Percentiles rank a stretch among this genome's conserved stretches.
These are phyloP conservation scores for Colletotrichum liaoningense DNA, from an alignment of 2,329 filamentous ascomycete genomes.

Conservation along the genomic window DNA sequence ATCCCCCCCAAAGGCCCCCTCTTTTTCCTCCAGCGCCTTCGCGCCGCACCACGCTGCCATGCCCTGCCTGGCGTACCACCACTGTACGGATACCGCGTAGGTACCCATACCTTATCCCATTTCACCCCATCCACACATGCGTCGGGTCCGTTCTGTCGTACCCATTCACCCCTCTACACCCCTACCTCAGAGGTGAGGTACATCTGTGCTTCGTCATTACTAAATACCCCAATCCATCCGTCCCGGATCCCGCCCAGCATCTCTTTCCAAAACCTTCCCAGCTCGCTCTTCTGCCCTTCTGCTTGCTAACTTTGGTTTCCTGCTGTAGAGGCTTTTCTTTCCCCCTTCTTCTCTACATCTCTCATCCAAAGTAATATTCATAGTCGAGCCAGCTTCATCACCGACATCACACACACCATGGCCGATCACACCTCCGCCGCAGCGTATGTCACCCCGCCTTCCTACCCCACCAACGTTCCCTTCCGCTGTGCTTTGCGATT, in stretches of 20 bases:
- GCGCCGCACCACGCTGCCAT: neutral
- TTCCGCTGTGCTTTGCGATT: slow-evolving; percentile 11
- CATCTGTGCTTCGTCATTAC: slow-evolving; percentile 38
- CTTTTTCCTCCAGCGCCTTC: neutral
- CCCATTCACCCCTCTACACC: slow-evolving; percentile 28
- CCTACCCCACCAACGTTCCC: slow-evolving; percentile 34
- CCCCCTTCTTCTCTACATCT: neutral
- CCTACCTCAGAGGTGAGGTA: slow-evolving; percentile 28
- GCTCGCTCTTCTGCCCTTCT: slow-evolving; percentile 32
- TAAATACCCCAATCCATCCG: slow-evolving; percentile 38
- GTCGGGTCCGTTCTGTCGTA: slow-evolving; percentile 7
- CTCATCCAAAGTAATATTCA: neutral
- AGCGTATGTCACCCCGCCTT: slow-evolving; percentile 39
- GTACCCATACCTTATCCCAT: slow-evolving; percentile 1
- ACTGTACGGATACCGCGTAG: neutral
- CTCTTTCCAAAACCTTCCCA: slow-evolving; percentile 33
- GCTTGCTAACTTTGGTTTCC: slow-evolving; percentile 32
- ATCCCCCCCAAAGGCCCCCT: neutral
- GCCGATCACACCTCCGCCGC: slow-evolving; percentile 38
- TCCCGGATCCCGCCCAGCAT: slow-evolving; percentile 32
- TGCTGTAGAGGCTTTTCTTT: slow-evolving; percentile 14
- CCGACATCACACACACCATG: slow-evolving; percentile 37
- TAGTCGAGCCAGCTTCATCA: slow-evolving; percentile 13
- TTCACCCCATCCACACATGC: slow-evolving; percentile 14
- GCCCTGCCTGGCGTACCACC: neutral